Base-by-base conservation (phyloP, 305 asterid genomes). In the Nicotiana rustica region DNA sequence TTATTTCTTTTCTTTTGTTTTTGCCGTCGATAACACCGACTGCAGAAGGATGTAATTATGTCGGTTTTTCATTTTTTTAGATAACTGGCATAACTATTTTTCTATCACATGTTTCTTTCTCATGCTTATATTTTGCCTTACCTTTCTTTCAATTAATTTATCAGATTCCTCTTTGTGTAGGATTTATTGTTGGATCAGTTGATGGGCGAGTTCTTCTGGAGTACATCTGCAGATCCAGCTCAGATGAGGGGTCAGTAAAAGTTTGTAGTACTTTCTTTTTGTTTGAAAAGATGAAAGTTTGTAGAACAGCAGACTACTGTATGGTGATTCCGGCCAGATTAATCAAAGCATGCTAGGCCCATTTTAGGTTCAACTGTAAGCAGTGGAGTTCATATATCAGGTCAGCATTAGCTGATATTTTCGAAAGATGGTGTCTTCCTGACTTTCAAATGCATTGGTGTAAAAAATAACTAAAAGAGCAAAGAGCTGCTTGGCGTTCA, bases 181-280 rank as follows among this genome's bases (percentile, higher is more conserved):
- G 97, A 75, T 92, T 91, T 86, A 87, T 85, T 81, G 93, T 87
- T 59, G 99, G 98, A 88, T 95, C 97, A 85, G 80, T 80, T 67
- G 98, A 94, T 82, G 99, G 99, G 62, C 90, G 94, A 64, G 97
- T 94, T 85, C 89, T 95, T 80, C 84, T 94, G 89, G 89, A 89
- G 86, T 92, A 91, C 89, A 71, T 87, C 69, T 80, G 66, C 77
- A 73, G 84, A 83, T 88, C 93, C 78, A 85, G 80, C 85, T 67
- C 87, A 69, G 88, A 84, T 69, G 86, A 88, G 76, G 97, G 98
- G 99, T 94, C 85, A 82, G 99, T 88, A 76, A 76, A 62, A 41
- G 85, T 78, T 82, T 7, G 18, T 75, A 25, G 41, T 77, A 55
- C 66, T n/a, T 17, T 66, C 31, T 81, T 76, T 62, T 10, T 17